Base-by-base conservation (phyloP, 78 protist species). In the Mastigamoeba balamuthi region DNA sequence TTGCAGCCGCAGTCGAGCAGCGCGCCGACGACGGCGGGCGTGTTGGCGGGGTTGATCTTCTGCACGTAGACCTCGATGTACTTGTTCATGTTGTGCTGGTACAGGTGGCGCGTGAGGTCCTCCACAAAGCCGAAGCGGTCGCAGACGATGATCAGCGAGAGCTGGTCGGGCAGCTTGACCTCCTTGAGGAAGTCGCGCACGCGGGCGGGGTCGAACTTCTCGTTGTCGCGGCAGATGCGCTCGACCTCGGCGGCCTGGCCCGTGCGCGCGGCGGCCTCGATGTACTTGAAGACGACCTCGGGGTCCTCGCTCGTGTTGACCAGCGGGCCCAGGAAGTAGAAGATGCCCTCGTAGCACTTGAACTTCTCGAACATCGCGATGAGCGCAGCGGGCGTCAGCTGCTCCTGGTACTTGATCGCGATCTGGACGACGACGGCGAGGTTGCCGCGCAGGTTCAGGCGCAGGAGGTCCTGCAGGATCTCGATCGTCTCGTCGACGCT, bases 71-170 rank as follows among this genome's bases (percentile, higher is more conserved):
- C 85, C 77, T 98, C 98, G 76, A 98, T 96, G 93, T 77, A 91
- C 73, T 86, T 80, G 71, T 43, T 10, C 66, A 83, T 75, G 73
- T 88, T 77, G 85, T 89, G 87, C 69, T 80, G 41, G 93, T 86
- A 90, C 66, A 98, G 88, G 82, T 88, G 94, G 69, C 67, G 74
- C 33, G 93, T 94, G 37, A 98, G 88, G 82, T 98, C 99, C 28
- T 94, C 93, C 44, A 98, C 96, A 74, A 89, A 93, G 78, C 85
- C 92, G 81, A 86, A 91, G 40, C 94, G 92, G 80, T 98, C 99
- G 82, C 99, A 98, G 36, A 98, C 98, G 74, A 94, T 94, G 90
- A 97, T 95, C 74, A 98, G 87, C 42, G 99, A 98, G 30, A 91
- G 84, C 80, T 87, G 98, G 70, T 96, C 98, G 40, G 88, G 58